Conservation (phyloP, 495 filamentous ascomycete genomes). For the Xanthoparmelia taractica region DNA sequence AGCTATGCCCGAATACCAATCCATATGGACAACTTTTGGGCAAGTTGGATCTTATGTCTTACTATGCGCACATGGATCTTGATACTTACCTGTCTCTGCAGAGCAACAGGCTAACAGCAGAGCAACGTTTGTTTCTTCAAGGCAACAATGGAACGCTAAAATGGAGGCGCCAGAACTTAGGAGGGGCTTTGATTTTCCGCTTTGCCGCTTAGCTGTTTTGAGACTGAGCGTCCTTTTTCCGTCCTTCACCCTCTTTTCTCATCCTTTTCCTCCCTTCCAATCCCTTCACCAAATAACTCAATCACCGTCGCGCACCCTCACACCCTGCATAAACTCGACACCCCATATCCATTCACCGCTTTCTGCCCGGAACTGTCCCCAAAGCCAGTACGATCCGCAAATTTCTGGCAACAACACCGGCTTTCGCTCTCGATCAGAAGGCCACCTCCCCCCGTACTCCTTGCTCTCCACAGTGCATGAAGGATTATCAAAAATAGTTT, state of each 20-base stretch:
- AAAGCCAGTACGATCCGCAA: background rate
- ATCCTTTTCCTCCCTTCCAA: background rate
- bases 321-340: background rate
- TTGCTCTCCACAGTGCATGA: background rate
- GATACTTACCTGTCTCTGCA: background rate
- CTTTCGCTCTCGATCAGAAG: conserved; percentile 9
- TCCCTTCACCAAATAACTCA: background rate
- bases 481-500: background rate
- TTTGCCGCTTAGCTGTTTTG: background rate
- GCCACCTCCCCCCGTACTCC: background rate
- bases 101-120: background rate
- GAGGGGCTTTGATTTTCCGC: background rate
- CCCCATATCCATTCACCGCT: background rate
- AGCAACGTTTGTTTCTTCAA: background rate
- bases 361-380: background rate
- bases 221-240: background rate
- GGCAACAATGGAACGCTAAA: background rate
- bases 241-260: background rate
- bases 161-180: background rate
- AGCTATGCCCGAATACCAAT: background rate
- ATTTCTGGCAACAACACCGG: conserved; percentile 1
- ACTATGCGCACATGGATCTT: background rate
- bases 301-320: background rate
- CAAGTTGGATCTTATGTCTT: background rate
- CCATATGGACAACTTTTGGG: background rate